Base-by-base conservation (phyloP, 176 grass and related monocot genomes). In the Musa schizocarpa region DNA sequence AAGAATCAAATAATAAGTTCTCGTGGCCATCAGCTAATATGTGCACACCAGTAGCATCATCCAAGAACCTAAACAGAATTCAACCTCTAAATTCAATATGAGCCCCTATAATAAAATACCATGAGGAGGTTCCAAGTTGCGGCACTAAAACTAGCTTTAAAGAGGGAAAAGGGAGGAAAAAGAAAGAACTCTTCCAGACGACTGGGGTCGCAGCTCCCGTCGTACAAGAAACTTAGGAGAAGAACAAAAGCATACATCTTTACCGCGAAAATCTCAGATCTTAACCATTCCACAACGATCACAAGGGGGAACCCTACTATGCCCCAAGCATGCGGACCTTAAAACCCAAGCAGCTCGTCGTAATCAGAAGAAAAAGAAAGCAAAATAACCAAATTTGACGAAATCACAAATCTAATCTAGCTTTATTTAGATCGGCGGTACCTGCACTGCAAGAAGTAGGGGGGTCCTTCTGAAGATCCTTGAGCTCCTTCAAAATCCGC, bases 401-500 rank as follows among this genome's bases (percentile, higher is more conserved):
- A 68, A 26, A 43, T 29, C 24, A 16, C 11, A 68, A 0, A 68
- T 12, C 9, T 13, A 54, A 43, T 34, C 65, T 68, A 16, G 12
- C 26, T 25, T 27, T 13, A 11, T 22, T 25, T 65, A 50, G 43
- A 70, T 70, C 48, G 17, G 16, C 14, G 48, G 68, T 70, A 70
- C 68, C 68, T 69, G 67, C 67, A 17, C 67, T 69, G 34, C 67
- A 69, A 9, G 67, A 69, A 49, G 67, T 69, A 9, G 34, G 67
- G 34, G 67, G 67, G 14, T 69, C 67, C 43, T 70, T 70, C 34
- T 70, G 34, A 1, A 70, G 43, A 70, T 70, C 68, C 68, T 70
- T 51, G 11, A 70, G 68, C 48, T 70, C 68, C 68, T 70, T 70
- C 68, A 70, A 51, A 48, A 70, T 70, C 68, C 68, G 68, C 68